Evolutionary conservation across 1,284 basidiomycete species (phyloP).

Genomic region (Pyrrhoderma noxium): DNA sequence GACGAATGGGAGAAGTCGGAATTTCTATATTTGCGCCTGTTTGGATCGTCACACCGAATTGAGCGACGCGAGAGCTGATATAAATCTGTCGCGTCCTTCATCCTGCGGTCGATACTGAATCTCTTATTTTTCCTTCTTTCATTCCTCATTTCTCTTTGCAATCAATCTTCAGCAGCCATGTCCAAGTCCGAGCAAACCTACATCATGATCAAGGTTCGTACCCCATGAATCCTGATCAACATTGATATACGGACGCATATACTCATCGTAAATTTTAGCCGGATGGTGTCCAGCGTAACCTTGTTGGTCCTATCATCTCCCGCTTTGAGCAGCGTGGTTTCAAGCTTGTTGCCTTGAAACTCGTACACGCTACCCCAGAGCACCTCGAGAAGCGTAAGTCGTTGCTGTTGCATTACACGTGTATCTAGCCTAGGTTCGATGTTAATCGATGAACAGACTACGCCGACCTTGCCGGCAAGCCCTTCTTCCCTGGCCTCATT

Average conservation of each 20-base stretch:
- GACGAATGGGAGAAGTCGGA: constrained; percentile 16
- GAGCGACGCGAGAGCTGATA: constrained; percentile 7
- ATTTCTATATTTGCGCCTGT: constrained; percentile 3
- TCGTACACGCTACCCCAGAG: constrained; percentile 65
- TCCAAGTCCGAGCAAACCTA: constrained; percentile 71
- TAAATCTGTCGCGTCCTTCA: constrained; percentile 13
- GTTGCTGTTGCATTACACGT: constrained; percentile 3
- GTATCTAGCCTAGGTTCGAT: constrained; percentile 11
- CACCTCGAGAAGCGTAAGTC: constrained; percentile 81
- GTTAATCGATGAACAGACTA: constrained; percentile 58
- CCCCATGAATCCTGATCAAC: constrained; percentile 6
- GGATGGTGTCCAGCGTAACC: constrained; percentile 93
- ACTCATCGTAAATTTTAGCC: constrained; percentile 46
- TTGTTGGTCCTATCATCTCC: constrained; percentile 89
- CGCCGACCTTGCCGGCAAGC: constrained; percentile 83
- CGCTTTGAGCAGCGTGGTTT: constrained; percentile 95
- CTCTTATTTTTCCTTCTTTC: constrained; percentile 16
- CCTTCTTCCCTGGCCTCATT: constrained; percentile 91
- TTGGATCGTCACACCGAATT: background rate
- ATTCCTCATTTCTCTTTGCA: constrained; percentile 22
- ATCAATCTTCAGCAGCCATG: constrained; percentile 35
- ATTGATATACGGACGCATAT: constrained; percentile 1
- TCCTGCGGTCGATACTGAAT: constrained; percentile 5
- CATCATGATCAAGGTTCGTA: constrained; percentile 82
- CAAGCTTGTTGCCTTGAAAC: constrained; percentile 89